Percentiles rank a stretch among this genome's conserved stretches.
These are phyloP conservation scores for Pseudogymnoascus sp. DNA, from an alignment of 2,329 filamentous ascomycete genomes.

Conservation along the genomic window DNA sequence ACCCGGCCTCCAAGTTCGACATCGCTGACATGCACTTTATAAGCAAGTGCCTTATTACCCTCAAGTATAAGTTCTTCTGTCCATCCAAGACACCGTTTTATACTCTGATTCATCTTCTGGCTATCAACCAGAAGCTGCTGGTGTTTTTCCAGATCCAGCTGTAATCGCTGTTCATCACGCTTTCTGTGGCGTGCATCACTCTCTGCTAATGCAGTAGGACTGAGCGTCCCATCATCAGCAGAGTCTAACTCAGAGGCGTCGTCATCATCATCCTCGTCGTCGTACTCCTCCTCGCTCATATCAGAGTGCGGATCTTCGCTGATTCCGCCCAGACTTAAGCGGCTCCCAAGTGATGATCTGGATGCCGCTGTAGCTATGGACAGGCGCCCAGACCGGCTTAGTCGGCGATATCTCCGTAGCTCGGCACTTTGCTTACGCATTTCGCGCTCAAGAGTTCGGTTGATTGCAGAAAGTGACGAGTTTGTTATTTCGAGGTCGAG, in stretches of 20 bases:
- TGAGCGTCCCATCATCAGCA: conserved; percentile 27
- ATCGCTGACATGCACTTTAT: conserved; percentile 70
- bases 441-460: conserved; percentile 83
- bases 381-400: conserved; percentile 72
- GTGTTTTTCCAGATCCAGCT: conserved; percentile 79
- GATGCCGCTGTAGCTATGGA: conserved; percentile 47
- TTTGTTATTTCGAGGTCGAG: conserved; percentile 96
- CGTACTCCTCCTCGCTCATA: conserved; percentile 41
- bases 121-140: conserved; percentile 81
- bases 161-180: conserved; percentile 73
- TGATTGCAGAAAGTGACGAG: conserved; percentile 89
- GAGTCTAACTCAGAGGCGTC: conserved; percentile 44
- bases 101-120: conserved; percentile 90
- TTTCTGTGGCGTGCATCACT: conserved; percentile 49
- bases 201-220: conserved; percentile 33
- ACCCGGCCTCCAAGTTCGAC: conserved; percentile 75
- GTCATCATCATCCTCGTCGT: conserved; percentile 36
- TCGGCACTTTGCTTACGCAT: conserved; percentile 86
- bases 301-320: conserved; percentile 35
- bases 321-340: conserved; percentile 30
- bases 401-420: conserved; percentile 72
- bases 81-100: conserved; percentile 81
- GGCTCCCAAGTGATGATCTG: conserved; percentile 36
- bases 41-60: conserved; percentile 77
- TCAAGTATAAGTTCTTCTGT: conserved; percentile 87